A percentile compares a stretch with the other conserved stretches of the same genome.
These are phyloP conservation scores for Nidularia sp. DNA, from an alignment of 768 basidiomycete genomes.

Conservation along the genomic window DNA sequence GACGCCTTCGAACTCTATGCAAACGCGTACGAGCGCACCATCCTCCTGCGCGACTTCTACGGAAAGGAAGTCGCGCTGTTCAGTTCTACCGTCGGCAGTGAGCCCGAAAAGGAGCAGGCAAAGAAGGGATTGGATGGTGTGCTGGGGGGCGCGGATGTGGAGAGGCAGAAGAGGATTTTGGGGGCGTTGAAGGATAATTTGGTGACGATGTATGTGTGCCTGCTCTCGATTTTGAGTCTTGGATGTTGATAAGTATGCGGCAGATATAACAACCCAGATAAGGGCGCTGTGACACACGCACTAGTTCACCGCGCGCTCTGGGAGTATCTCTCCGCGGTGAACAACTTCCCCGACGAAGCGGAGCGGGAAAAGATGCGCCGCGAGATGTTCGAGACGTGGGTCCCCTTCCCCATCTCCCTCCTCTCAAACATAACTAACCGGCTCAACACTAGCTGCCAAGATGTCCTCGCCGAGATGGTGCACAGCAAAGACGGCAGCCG, in stretches of 20 bases:
- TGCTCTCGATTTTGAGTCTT: conserved; percentile 1
- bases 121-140: conserved; percentile 68
- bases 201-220: conserved; percentile 57
- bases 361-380: conserved; percentile 72
- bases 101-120: conserved; percentile 57
- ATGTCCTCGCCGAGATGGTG: conserved; percentile 86
- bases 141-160: conserved; percentile 58
- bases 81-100: conserved; percentile 46
- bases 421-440: conserved; percentile 1
- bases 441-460: conserved; percentile 56
- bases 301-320: conserved; percentile 84
- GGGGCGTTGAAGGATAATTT: conserved; percentile 70
- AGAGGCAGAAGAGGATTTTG: conserved; percentile 65
- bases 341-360: conserved; percentile 49
- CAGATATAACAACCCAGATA: conserved; percentile 91
- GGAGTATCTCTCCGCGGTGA: conserved; percentile 75
- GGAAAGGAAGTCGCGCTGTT: conserved; percentile 85
- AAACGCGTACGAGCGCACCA: conserved; percentile 78
- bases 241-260: neutral
- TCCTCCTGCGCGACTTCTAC: conserved; percentile 84
- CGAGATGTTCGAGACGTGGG: conserved; percentile 80
- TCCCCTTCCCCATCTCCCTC: neutral
- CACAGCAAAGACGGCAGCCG: conserved; percentile 92
- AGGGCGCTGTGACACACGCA: conserved; percentile 81
- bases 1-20: conserved; percentile 88